phyloP scores from a whole-genome alignment of 495 filamentous ascomycete species.

The Hypoxylon intermedium region DNA sequence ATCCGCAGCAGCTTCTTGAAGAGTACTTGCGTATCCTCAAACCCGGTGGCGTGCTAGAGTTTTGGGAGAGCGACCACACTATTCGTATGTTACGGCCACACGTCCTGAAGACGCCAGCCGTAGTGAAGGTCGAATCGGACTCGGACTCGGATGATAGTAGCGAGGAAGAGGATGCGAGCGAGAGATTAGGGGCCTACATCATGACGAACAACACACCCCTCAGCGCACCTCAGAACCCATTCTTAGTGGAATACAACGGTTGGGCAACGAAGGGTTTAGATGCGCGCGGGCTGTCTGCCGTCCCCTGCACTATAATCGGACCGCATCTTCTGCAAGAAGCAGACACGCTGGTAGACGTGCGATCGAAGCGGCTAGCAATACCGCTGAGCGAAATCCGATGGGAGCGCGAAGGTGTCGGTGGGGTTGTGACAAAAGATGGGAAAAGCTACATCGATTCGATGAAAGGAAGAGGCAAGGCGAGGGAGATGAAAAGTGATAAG shows the following conservation, averaged over 20 bases:
- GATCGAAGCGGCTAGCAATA: conserved; percentile 78
- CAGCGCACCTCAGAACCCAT: conserved; percentile 76
- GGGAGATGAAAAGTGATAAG: conserved; percentile 33
- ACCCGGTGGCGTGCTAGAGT: conserved; percentile 80
- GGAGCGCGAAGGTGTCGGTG: conserved; percentile 77
- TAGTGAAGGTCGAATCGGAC: conserved; percentile 58
- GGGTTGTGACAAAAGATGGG: conserved; percentile 60
- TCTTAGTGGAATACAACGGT: conserved; percentile 80
- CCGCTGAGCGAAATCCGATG: conserved; percentile 86
- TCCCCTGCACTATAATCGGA: conserved; percentile 81
- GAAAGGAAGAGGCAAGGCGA: conserved; percentile 40
- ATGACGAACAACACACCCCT: conserved; percentile 86
- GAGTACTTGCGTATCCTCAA: conserved; percentile 80
- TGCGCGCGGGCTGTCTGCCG: conserved; percentile 68
- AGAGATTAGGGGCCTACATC: conserved; percentile 76
- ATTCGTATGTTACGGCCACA: conserved; percentile 79
- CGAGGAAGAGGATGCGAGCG: conserved; percentile 67
- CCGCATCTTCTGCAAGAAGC: conserved; percentile 82
- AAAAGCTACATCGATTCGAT: conserved; percentile 57
- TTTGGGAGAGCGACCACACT: conserved; percentile 84
- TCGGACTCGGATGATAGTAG: conserved; percentile 47
- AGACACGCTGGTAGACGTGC: conserved; percentile 72
- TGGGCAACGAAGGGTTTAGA: conserved; percentile 83
- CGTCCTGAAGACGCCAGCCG: conserved; percentile 63
- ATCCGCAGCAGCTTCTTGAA: conserved; percentile 70